These are phyloP conservation scores for Kalmanozyma brasiliensis DNA, from an alignment of 1,284 basidiomycete species.

Conservation along the genomic window DNA sequence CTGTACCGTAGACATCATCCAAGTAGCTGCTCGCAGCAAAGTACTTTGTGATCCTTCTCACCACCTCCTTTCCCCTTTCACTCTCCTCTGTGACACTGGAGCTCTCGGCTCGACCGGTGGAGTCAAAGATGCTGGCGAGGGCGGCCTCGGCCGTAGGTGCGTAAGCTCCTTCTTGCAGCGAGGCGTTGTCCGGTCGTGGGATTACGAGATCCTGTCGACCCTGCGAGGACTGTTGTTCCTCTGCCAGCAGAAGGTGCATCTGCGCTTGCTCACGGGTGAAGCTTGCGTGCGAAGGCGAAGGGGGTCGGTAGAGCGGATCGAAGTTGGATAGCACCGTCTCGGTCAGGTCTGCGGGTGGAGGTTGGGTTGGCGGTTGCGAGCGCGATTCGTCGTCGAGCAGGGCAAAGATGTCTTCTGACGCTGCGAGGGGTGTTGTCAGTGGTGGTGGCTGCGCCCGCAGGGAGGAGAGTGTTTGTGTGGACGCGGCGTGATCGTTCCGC, in stretches of 20 bases:
- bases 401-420: slow-evolving; percentile 29
- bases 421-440: slow-evolving; percentile 10
- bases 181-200: slow-evolving; percentile 33
- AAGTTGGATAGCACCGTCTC: slow-evolving; percentile 8
- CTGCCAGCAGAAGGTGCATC: slow-evolving; percentile 29
- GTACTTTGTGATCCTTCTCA: slow-evolving; percentile 24
- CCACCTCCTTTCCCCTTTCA: slow-evolving; percentile 10
- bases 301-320: slow-evolving; percentile 20
- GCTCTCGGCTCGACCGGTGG: slow-evolving; percentile 8
- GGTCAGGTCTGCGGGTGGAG: background rate
- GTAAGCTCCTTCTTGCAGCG: slow-evolving; percentile 30
- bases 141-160: slow-evolving; percentile 30
- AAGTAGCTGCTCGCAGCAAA: slow-evolving; percentile 23
- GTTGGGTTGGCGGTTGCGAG: background rate
- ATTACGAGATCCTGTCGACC: slow-evolving; percentile 14
- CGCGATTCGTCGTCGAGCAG: slow-evolving; percentile 29
- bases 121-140: slow-evolving; percentile 12
- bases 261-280: slow-evolving; percentile 37
- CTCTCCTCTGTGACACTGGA: background rate
- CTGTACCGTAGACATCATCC: slow-evolving; percentile 35
- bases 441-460: background rate
- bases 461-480: no score
- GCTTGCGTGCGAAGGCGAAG: slow-evolving; percentile 24
- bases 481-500: slow-evolving; percentile 2
- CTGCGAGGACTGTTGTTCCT: slow-evolving; percentile 25